Evolutionary conservation across 2,329 filamentous ascomycete genomes (phyloP), one percentile per base, ranked within the genome.

Genomic region (Nothomitra cinnamomea): DNA sequence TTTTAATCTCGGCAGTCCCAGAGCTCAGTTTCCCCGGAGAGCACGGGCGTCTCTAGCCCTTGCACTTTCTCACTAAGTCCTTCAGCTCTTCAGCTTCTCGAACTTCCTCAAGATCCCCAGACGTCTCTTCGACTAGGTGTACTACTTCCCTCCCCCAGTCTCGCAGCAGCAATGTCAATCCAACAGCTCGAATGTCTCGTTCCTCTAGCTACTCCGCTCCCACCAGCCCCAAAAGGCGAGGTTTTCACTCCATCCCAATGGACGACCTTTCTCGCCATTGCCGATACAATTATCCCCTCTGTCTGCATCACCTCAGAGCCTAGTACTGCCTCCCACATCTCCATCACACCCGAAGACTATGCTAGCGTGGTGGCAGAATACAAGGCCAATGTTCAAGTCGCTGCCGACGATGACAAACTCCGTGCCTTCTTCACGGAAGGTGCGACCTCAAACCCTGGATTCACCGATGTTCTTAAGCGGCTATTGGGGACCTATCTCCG

Each of bases 241-340:
- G 67, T 75, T 50, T 70, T 80, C 58, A 74, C 71, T 1, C 63
- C 72, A 12, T 62, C 67, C 1, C 79, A 82, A 70, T 82, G 78
- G 78, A 69, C 66, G 28, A 78, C 74, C 0, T 65, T 82, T 2
- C 66, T 77, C 48, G 72, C 78, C 22, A 70, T 82, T 28, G 69
- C 73, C 7, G 78, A 81, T 57, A 70, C 77, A 1, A 65, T 80
- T 50, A 67, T 82, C 19, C 77, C 78, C 1, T 69, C 74, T 1
- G 67, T 80, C 55, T 68, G 66, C 38, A 67, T 69, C 2, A 63
- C 65, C 0, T 62, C 63, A 2, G 63, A 61, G 0, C 63, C 65
- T 6, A 64, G 65, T 47, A 61, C 64, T n/a, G 32, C 19, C 22
- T 13, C 5, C 8, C 64, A 69, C 35, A 67, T 72, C 38, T 63